Evolutionary conservation across 441 rosid species (phyloP).

Genomic region (California macrophylla): DNA sequence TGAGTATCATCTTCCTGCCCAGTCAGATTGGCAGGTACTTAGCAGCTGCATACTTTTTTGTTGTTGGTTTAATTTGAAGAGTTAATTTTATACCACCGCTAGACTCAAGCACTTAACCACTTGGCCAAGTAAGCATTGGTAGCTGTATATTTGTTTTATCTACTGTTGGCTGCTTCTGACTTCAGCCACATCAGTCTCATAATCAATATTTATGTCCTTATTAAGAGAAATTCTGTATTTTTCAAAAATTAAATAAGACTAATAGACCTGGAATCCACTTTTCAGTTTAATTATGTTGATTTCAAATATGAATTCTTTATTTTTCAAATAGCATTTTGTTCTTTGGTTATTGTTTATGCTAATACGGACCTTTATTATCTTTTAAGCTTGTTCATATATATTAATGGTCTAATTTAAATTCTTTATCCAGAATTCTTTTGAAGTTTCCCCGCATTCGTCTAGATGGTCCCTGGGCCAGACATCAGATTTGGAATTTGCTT

Average conservation of each 20-base stretch:
- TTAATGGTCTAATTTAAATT: slow-evolving; percentile 22
- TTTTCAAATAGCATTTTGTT: not conserved
- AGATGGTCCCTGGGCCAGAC: slow-evolving; percentile 32
- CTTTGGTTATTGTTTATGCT: not conserved
- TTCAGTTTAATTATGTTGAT: not conserved
- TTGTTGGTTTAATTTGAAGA: too few relatives aligned
- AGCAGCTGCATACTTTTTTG: slow-evolving; percentile 9
- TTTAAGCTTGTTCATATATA: not conserved
- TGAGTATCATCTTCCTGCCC: slow-evolving; percentile 35
- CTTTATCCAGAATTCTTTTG: slow-evolving; percentile 35
- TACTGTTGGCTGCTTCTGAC: not conserved
- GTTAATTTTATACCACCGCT: too few relatives aligned
- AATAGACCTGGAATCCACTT: not conserved
- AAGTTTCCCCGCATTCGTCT: slow-evolving; percentile 26
- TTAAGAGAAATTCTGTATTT: not conserved
- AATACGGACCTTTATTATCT: not conserved
- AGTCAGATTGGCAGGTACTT: slow-evolving; percentile 67
- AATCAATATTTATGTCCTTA: not conserved
- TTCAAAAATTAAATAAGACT: not conserved
- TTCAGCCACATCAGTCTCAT: not conserved
- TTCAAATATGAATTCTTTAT: not conserved
- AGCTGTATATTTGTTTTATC: slow-evolving; percentile 6
- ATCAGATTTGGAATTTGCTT: slow-evolving; percentile 35
- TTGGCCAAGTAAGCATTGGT: too few relatives aligned
- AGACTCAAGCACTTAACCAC: too few relatives aligned